These are phyloP conservation scores for Hyparrhenia diplandra DNA, from an alignment of 176 grass and related monocot species.

Conservation along the genomic window DNA sequence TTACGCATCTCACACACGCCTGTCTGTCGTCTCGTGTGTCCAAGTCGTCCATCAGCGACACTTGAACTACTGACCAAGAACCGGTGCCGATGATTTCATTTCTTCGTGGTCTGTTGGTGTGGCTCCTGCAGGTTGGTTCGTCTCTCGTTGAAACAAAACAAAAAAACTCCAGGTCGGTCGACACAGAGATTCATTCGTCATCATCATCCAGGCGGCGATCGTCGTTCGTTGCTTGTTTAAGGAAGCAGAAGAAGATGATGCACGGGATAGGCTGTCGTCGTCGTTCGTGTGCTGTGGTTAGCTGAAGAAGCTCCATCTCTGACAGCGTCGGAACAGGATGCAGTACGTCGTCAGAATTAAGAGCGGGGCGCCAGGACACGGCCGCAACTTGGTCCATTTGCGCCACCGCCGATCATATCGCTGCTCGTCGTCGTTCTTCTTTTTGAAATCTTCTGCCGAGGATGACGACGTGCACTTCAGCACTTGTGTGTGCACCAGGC, in stretches of 20 bases:
- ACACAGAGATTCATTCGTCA: neutral
- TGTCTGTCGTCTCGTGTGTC: constrained; percentile 25
- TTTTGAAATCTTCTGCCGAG: neutral
- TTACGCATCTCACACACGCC: neutral
- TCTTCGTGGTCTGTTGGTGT: neutral
- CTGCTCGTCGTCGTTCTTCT: neutral
- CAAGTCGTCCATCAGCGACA: constrained; percentile 43
- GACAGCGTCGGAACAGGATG: neutral
- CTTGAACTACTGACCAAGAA: constrained; percentile 1
- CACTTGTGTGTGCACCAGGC: neutral
- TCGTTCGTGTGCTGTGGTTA: neutral
- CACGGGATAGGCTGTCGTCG: too few species aligned
- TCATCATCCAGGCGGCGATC: too few species aligned
- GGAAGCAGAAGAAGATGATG: too few species aligned
- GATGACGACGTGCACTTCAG: neutral
- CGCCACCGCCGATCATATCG: neutral
- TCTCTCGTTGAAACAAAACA: neutral
- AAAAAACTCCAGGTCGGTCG: neutral
- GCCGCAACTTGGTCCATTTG: neutral
- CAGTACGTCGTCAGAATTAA: neutral
- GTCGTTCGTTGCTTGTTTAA: too few species aligned
- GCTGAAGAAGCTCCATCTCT: neutral
- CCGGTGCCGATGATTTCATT: neutral
- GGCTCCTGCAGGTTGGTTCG: neutral
- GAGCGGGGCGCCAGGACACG: neutral